Evolutionary conservation across 140 eudicot genomes (phyloP).

Genomic region (Senecio squalidus): DNA sequence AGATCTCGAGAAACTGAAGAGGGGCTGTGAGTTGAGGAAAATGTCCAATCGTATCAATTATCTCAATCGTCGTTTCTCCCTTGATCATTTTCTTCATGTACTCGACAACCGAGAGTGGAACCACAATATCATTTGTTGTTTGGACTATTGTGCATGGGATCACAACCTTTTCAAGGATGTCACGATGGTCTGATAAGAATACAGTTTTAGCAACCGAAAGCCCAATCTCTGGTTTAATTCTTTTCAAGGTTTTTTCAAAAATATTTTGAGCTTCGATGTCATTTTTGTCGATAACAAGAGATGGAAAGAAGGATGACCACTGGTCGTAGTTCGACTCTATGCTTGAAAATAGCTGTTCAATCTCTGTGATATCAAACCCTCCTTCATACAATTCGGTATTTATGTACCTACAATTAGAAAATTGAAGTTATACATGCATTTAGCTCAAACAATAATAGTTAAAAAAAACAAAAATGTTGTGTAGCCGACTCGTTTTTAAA

Average conservation of each 20-base stretch:
- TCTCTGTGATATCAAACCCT: constrained; percentile 55
- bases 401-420: constrained; percentile 39
- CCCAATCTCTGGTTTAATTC: constrained; percentile 60
- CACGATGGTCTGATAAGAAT: constrained; percentile 56
- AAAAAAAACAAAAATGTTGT: too few species aligned
- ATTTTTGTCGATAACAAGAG: constrained; percentile 44
- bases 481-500: too few species aligned
- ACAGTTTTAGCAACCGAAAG: constrained; percentile 57
- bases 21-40: constrained; percentile 84
- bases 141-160: constrained; percentile 70
- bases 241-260: constrained; percentile 35
- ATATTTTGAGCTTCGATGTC: constrained; percentile 34
- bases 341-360: constrained; percentile 61
- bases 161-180: constrained; percentile 54
- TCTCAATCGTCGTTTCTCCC: constrained; percentile 50
- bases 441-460: background rate
- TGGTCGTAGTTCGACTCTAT: constrained; percentile 53
- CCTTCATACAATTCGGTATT: constrained; percentile 78
- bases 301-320: constrained; percentile 64
- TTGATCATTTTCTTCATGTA: constrained; percentile 56
- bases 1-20: constrained; percentile 45
- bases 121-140: constrained; percentile 55
- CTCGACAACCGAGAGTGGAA: constrained; percentile 54
- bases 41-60: constrained; percentile 64
- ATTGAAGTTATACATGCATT: background rate